Evolutionary conservation across 768 basidiomycete genomes (phyloP), one percentile per base, ranked within the genome.

Genomic region (Boletus pseudopeckii): DNA sequence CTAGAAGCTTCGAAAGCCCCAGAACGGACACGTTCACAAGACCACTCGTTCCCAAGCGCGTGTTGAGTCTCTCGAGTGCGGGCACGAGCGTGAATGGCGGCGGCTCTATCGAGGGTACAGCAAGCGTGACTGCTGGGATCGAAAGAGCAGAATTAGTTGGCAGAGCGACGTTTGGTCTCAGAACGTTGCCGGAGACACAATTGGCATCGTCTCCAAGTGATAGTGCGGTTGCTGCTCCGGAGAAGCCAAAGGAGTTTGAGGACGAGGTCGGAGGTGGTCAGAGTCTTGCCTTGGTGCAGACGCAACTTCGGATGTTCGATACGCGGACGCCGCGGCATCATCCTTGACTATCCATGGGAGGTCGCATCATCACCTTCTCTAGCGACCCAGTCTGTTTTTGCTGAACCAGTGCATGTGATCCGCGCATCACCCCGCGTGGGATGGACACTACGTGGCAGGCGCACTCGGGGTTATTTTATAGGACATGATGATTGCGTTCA

Each of bases 191-290:
- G 3, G 82, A 86, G 10, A 64, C 77, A 3, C 79, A 80, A 9
- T 64, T 86, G 50, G 67, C 70, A 8, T 63, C 83, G 20, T 86
- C 86, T 1, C 83, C 86, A 0, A 86, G 83, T 53, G 88, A 88
- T 55, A 72, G 78, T 17, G 78, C 79, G 7, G 68, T 88, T 18
- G 78, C 77, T 38, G 22, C 15, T 8, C 47, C 53, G 1, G 79
- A 68, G 11, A 63, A 64, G 33, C 58, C 66, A 7, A 69, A 72
- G 22, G 65, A 65, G 30, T 60, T 61, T 6, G 66, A 54, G 30
- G 73, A 72, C 5, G 84, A 83, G 15, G 87, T 88, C 55, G 82
- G 61, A n/a, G 68, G 73, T 62, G 76, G 69, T 43, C 72, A 87
- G 69, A 90, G 88, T 28, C 28, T 28, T 2, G 2, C 28, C 28